Evolutionary conservation across 2,329 filamentous ascomycete species (phyloP).

Genomic region (Fusarium humuli): DNA sequence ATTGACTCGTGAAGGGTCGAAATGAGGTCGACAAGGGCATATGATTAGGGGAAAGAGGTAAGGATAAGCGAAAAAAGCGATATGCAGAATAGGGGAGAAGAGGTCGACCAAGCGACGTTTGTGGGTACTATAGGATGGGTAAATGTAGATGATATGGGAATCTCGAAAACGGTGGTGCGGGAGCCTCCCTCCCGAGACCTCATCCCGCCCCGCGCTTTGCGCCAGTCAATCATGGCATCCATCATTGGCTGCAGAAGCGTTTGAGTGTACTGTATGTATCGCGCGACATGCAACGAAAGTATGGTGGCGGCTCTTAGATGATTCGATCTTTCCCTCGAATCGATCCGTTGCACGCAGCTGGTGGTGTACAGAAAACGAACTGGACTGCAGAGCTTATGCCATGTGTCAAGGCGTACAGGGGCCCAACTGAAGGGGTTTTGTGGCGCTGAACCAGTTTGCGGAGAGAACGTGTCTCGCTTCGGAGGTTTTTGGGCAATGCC

Average conservation of each 20-base stretch:
- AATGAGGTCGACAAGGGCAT: constrained; percentile 19
- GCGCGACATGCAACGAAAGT: constrained; percentile 12
- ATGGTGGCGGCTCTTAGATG: constrained; percentile 25
- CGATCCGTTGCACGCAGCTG: constrained; percentile 1
- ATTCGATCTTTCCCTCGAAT: constrained; percentile 6
- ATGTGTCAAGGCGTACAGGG: constrained; percentile 26
- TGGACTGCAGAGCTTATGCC: constrained; percentile 19
- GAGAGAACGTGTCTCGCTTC: constrained; percentile 31
- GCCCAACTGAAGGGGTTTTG: constrained; percentile 2
- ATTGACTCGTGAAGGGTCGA: constrained; percentile 21
- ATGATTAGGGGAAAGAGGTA: constrained; percentile 13
- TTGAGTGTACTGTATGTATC: constrained; percentile 16
- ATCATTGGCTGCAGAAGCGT: constrained; percentile 32
- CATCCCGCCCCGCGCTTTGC: constrained; percentile 35
- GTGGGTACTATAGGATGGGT: constrained; percentile 9
- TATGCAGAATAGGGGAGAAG: background rate
- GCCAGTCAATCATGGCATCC: constrained; percentile 28
- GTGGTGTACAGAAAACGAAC: constrained; percentile 12
- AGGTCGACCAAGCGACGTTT: background rate
- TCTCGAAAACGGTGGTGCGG: constrained; percentile 36
- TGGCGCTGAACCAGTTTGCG: constrained; percentile 27
- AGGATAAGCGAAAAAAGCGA: constrained; percentile 6
- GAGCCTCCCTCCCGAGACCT: constrained; percentile 43
- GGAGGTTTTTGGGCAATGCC: constrained; percentile 22
- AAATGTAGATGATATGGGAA: constrained; percentile 12